phyloP scores from a whole-genome alignment of 2,329 filamentous ascomycete species.

The Penicillium crustosum region DNA sequence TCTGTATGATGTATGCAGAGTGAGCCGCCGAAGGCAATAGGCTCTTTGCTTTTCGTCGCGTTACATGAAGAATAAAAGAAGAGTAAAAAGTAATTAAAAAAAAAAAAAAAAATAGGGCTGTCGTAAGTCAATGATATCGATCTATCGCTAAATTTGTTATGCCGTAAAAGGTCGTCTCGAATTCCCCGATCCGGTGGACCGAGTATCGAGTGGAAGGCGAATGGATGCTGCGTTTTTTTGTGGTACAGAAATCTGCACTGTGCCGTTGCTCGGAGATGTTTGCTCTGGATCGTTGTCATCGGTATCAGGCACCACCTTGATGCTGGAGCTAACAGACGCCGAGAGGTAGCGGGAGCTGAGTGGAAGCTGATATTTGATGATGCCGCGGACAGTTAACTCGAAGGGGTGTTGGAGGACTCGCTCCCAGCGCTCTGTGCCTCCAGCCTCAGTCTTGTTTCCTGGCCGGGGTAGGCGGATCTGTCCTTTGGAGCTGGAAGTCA shows the following conservation, averaged over 20 bases:
- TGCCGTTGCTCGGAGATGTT: constrained; percentile 30
- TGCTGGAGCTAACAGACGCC: constrained; percentile 48
- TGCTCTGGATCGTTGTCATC: constrained; percentile 25
- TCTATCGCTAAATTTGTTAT: constrained; percentile 29
- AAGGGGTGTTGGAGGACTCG: constrained; percentile 88
- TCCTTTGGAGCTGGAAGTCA: constrained; percentile 70
- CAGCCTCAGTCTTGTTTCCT: constrained; percentile 80
- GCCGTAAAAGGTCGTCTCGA: constrained; percentile 32
- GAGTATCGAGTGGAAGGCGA: constrained; percentile 15
- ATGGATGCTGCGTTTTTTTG: constrained; percentile 8
- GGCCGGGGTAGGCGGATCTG: constrained; percentile 79
- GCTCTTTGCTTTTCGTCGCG: constrained; percentile 16
- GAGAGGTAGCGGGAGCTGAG: constrained; percentile 56
- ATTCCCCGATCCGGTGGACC: constrained; percentile 9
- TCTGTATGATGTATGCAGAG: not conserved
- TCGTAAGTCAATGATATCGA: constrained; percentile 27
- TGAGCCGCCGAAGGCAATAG: not conserved
- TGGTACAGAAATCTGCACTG: constrained; percentile 21
- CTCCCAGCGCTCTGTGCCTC: constrained; percentile 85
- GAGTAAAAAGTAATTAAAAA: constrained; percentile 8
- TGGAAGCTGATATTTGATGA: constrained; percentile 76
- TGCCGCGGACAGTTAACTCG: constrained; percentile 86
- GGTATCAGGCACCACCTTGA: constrained; percentile 41
- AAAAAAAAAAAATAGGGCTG: constrained; percentile 14
- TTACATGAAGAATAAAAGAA: constrained; percentile 13